These are phyloP conservation scores for Paecilomyces formosus DNA, from an alignment of 2,329 filamentous ascomycete species.

Conservation along the genomic window DNA sequence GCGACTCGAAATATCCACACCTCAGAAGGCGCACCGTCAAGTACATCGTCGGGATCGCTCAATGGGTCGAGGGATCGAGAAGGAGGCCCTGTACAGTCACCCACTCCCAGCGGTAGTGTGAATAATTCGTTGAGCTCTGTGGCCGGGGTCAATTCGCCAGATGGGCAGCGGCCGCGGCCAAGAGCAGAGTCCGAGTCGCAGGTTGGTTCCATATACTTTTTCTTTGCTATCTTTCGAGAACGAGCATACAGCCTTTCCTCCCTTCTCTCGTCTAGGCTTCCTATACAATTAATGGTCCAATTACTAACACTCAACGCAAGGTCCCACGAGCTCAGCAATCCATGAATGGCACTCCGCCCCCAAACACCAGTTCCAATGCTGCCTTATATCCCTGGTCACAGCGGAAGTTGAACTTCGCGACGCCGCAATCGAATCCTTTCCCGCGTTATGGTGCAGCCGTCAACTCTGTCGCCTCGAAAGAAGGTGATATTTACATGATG, in stretches of 20 bases:
- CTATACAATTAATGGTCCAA: background rate
- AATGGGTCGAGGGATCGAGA: conserved; percentile 40
- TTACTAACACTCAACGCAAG: conserved; percentile 6
- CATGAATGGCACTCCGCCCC: conserved; percentile 46
- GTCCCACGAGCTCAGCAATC: conserved; percentile 39
- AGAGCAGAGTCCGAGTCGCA: conserved; percentile 49
- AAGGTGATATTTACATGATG: conserved; percentile 97
- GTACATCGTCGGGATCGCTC: conserved; percentile 35
- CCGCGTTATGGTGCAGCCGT: conserved; percentile 95
- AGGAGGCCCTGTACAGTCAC: conserved; percentile 42
- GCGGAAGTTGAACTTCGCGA: conserved; percentile 75
- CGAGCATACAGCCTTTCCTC: background rate
- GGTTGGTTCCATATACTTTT: conserved; percentile 30
- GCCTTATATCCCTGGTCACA: conserved; percentile 96
- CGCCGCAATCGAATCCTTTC: conserved; percentile 77
- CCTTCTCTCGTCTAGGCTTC: background rate
- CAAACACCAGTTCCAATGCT: conserved; percentile 54
- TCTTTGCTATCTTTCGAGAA: background rate
- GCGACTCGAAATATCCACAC: conserved; percentile 50
- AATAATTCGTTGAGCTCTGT: conserved; percentile 62
- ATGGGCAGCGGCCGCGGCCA: conserved; percentile 53
- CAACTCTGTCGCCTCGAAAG: conserved; percentile 86
- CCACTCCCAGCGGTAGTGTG: conserved; percentile 68
- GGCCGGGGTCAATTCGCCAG: conserved; percentile 56
- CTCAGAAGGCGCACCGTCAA: conserved; percentile 43